Percentiles rank a stretch among this genome's conserved stretches.
Conservation (phyloP, 176 grass and related monocot species). For the Lolium multiflorum region DNA sequence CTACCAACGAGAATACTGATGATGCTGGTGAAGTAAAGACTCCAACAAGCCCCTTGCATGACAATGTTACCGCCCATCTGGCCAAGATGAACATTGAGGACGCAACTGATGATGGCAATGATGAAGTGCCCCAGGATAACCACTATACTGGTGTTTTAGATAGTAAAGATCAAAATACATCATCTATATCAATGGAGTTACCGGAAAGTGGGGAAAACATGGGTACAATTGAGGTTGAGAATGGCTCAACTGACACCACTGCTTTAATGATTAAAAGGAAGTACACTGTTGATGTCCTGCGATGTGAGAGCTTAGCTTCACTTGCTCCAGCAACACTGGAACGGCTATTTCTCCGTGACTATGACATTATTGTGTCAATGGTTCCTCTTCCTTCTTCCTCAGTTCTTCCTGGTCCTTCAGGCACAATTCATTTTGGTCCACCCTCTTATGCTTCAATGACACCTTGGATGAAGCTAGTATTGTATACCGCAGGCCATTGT, state of each 20-base stretch:
- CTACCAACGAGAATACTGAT: conserved; percentile 39
- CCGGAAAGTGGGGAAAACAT: conserved; percentile 40
- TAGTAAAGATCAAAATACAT: conserved; percentile 36
- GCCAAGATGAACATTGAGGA: conserved; percentile 50
- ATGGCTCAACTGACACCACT: conserved; percentile 45
- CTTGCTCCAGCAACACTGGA: conserved; percentile 86
- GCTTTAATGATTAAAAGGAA: conserved; percentile 79
- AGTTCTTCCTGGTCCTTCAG: conserved; percentile 83
- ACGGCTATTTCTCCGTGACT: conserved; percentile 84
- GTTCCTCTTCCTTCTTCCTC: conserved; percentile 90
- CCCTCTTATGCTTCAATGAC: conserved; percentile 93
- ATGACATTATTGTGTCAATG: conserved; percentile 97
- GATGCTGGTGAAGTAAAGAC: conserved; percentile 45
- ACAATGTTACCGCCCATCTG: conserved; percentile 37
- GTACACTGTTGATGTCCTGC: conserved; percentile 92
- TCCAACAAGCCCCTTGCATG: conserved; percentile 43
- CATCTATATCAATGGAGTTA: conserved; percentile 18
- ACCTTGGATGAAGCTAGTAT: conserved; percentile 96
- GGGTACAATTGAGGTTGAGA: conserved; percentile 29
- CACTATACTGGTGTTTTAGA: conserved; percentile 40
- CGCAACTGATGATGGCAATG: conserved; percentile 11
- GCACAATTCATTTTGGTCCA: conserved; percentile 90
- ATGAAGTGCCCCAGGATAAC: conserved; percentile 26
- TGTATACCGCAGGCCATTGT: conserved; percentile 75
- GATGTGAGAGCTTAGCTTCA: conserved; percentile 96